Evolutionary conservation across 2,329 filamentous ascomycete species (phyloP).

Genomic region (Monosporascus cannonballus): DNA sequence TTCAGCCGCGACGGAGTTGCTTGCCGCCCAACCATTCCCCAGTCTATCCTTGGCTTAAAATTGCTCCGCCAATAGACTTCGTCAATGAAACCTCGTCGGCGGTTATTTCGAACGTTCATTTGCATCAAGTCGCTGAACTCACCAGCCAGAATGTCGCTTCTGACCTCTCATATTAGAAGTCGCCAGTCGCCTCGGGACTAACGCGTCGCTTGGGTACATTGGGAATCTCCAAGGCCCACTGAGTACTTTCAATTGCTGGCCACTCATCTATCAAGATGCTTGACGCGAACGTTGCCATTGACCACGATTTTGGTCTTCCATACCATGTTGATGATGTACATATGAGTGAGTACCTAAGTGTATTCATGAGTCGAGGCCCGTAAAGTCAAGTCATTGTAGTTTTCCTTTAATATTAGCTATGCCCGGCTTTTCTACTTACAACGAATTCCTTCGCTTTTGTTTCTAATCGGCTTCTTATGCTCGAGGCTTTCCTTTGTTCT

Average conservation of each 20-base stretch:
- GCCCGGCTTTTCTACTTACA: conserved; percentile 10
- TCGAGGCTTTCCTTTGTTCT: conserved; percentile 15
- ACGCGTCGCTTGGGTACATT: background rate
- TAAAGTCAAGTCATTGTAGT: conserved; percentile 4
- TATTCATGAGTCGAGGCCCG: background rate
- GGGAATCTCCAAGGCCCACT: conserved; percentile 2
- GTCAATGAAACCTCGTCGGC: conserved; percentile 13
- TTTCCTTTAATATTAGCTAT: conserved; percentile 11
- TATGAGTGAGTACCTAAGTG: background rate
- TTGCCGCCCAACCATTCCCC: conserved; percentile 20
- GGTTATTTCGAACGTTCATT: conserved; percentile 26
- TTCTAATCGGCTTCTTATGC: conserved; percentile 9
- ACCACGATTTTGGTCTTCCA: conserved; percentile 1
- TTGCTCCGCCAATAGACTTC: conserved; percentile 16
- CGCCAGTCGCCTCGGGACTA: conserved; percentile 10
- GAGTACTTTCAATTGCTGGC: conserved; percentile 3
- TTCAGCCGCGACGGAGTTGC: conserved; percentile 22
- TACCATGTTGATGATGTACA: background rate
- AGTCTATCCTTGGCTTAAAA: conserved; percentile 13
- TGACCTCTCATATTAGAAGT: conserved; percentile 20
- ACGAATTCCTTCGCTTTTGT: conserved; percentile 10
- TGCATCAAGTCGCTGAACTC: conserved; percentile 15
- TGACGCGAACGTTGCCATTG: conserved; percentile 3
- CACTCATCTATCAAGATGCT: conserved; percentile 17
- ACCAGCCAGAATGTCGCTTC: conserved; percentile 21